Base-by-base conservation (phyloP, 305 asterid genomes). In the Rubia peregrina region DNA sequence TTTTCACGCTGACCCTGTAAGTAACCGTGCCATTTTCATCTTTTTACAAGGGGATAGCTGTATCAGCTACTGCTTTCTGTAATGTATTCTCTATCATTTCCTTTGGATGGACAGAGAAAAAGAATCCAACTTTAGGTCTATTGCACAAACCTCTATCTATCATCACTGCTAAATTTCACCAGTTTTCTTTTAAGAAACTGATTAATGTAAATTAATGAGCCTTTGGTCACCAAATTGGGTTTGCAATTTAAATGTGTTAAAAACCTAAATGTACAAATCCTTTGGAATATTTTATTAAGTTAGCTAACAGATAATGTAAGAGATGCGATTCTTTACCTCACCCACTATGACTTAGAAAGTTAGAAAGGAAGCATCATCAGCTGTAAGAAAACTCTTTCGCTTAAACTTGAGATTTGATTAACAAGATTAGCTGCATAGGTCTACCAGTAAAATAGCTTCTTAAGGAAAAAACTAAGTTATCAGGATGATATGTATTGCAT, bases 1-100 rank as follows among this genome's bases (percentile, higher is more conserved):
- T 75, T 94, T 91, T 82, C 98, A 91, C 80, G 98, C 98, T 21
- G 98, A 94, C 61, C 98, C 98, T 8, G 97, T 93, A 78, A 85
- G 97, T 78, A 43, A 62, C 62, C 30, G 4, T 69, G 44, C 14
- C 17, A 26, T 41, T 69, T 41, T 41, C 11, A 24, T 66, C 13
- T 60, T 7, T 72, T 22, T 53, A 64, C 7, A 36, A 13, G 11
- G 12, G 33, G 21, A 48, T 19, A 36, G 14, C 38, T 42, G 8
- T 19, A 3, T 44, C 13, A 9, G 41, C 48, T 26, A 66, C 10
- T 21, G 70, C 24, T n/a, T 38, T 43, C n/a, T 30, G 5, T 11
- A 44, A 51, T 44, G 24, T 67, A 19, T 13, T 16, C 36, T 21
- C 38, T 66, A 22, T 9, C 14, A 13, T 22, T 44, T 55, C 9